Evolutionary conservation across 768 basidiomycete genomes (phyloP).

Genomic region (Artomyces pyxidatus): DNA sequence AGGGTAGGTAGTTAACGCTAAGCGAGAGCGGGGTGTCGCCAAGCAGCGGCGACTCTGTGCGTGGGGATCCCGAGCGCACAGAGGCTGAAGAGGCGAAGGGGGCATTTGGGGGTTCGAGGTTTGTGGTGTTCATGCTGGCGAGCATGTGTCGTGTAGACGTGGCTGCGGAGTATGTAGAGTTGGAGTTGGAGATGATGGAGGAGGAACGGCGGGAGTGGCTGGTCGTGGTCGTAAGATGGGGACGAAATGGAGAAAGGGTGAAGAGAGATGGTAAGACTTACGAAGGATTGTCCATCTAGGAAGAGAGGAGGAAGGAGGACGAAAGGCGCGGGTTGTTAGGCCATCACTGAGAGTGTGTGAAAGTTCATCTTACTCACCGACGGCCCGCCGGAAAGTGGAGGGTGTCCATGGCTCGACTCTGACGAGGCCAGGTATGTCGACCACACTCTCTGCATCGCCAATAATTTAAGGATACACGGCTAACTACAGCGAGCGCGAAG

Average conservation of each 20-base stretch:
- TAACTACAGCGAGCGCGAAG: neutral
- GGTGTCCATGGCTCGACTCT: slow-evolving; percentile 9
- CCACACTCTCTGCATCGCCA: slow-evolving; percentile 44
- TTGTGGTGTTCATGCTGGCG: slow-evolving; percentile 24
- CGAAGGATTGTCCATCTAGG: slow-evolving; percentile 11
- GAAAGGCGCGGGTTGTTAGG: neutral
- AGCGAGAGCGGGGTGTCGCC: slow-evolving; percentile 30
- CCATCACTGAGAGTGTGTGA: neutral
- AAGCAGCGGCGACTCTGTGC: slow-evolving; percentile 19
- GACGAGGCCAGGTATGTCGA: slow-evolving; percentile 38
- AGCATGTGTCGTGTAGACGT: slow-evolving; percentile 43
- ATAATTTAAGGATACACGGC: slow-evolving; percentile 6
- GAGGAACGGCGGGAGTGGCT: slow-evolving; percentile 11
- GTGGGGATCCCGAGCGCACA: slow-evolving; percentile 20
- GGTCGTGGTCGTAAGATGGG: neutral
- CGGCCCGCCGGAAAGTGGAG: slow-evolving; percentile 1
- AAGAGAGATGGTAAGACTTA: neutral
- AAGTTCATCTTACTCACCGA: neutral
- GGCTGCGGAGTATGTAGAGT: slow-evolving; percentile 37
- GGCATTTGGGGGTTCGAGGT: slow-evolving; percentile 33
- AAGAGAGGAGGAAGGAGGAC: neutral
- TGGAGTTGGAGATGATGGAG: slow-evolving; percentile 30
- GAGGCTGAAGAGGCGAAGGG: slow-evolving; percentile 29
- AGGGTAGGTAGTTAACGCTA: slow-evolving; percentile 66
- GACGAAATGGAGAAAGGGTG: neutral